Conservation (phyloP, 306 rosid species). For the Dalbergia cochinchinensis region DNA sequence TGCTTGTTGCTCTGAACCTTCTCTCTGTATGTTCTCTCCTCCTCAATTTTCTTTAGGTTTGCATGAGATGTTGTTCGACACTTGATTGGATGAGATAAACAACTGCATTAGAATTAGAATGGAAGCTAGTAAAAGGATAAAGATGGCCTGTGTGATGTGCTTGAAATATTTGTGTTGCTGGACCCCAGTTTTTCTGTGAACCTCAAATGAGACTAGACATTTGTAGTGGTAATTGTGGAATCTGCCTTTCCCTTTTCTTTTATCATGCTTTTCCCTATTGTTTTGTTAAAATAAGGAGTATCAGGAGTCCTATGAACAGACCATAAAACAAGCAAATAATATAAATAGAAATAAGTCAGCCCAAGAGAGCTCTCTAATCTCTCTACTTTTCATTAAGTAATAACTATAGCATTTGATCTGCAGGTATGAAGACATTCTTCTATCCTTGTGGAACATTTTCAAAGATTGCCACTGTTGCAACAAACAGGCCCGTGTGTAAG, state of each 20-base stretch:
- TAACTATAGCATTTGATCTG: slow-evolving; percentile 31
- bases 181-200: slow-evolving; percentile 1
- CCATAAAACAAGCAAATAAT: slow-evolving; percentile 1
- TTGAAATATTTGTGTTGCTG: slow-evolving; percentile 34
- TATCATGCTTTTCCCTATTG: slow-evolving; percentile 26
- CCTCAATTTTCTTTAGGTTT: slow-evolving; percentile 34
- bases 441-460: slow-evolving; percentile 96
- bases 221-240: slow-evolving; percentile 13
- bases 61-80: slow-evolving; percentile 17
- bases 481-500: slow-evolving; percentile 89
- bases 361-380: slow-evolving; percentile 13
- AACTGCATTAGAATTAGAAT: slow-evolving; percentile 23
- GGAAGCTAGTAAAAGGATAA: slow-evolving; percentile 13
- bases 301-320: slow-evolving; percentile 21
- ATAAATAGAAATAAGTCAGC: slow-evolving; percentile 1
- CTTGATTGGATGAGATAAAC: slow-evolving; percentile 13
- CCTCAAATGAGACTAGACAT: slow-evolving; percentile 31
- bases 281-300: background rate
- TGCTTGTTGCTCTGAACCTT: slow-evolving; percentile 93
- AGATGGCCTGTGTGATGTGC: slow-evolving; percentile 16
- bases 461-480: slow-evolving; percentile 88
- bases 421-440: slow-evolving; percentile 93
- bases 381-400: slow-evolving; percentile 30
- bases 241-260: slow-evolving; percentile 23
- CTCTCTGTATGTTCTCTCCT: slow-evolving; percentile 74